Conservation (phyloP, 1,139 yeast species). For the Pichia sp. region DNA sequence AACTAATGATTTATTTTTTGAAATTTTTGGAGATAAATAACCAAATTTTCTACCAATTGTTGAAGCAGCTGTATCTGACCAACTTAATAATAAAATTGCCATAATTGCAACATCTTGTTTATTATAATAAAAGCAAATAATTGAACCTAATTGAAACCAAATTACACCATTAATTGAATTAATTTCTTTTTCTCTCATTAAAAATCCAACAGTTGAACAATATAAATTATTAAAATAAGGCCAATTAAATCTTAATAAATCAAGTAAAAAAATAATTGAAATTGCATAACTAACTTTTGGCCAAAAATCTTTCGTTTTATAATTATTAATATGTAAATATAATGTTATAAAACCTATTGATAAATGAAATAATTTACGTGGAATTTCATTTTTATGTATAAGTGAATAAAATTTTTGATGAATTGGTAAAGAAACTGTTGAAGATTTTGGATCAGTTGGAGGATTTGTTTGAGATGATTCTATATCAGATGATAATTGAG, state of each 20-base stretch:
- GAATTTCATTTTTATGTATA: slow-evolving; percentile 67
- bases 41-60: slow-evolving; percentile 86
- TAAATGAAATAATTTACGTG: slow-evolving; percentile 80
- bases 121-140: slow-evolving; percentile 59
- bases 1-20: slow-evolving; percentile 73
- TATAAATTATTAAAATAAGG: slow-evolving; percentile 58
- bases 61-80: slow-evolving; percentile 98
- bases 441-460: background rate
- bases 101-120: slow-evolving; percentile 79
- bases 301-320: slow-evolving; percentile 50
- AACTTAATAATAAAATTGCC: slow-evolving; percentile 74
- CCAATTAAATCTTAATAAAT: slow-evolving; percentile 58
- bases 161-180: slow-evolving; percentile 72
- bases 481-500: background rate
- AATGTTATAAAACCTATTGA: slow-evolving; percentile 80
- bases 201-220: slow-evolving; percentile 61
- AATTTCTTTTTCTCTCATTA: slow-evolving; percentile 80
- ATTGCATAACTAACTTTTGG: slow-evolving; percentile 52
- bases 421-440: slow-evolving; percentile 2
- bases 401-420: slow-evolving; percentile 25
- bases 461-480: background rate
- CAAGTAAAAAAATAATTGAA: slow-evolving; percentile 52
- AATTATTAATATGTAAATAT: slow-evolving; percentile 62
- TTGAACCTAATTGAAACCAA: slow-evolving; percentile 76
- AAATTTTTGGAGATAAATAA: slow-evolving; percentile 70